These are phyloP conservation scores for Coniosporium tulheliwenetii DNA, from an alignment of 2,329 filamentous ascomycete genomes.

Conservation along the genomic window DNA sequence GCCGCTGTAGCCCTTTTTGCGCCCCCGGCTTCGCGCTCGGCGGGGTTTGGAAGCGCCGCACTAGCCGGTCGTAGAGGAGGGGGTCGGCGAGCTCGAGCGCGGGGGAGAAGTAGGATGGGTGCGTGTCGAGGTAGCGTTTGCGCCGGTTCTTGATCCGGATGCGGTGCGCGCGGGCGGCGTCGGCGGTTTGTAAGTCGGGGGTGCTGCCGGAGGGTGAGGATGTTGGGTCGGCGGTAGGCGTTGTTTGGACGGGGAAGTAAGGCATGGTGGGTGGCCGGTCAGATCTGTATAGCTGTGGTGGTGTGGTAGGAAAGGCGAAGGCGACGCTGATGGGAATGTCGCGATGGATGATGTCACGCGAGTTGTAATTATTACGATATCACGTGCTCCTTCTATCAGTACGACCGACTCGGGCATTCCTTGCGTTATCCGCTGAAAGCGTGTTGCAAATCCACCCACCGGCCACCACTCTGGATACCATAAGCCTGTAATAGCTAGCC, in stretches of 20 bases:
- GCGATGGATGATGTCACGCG: too few species aligned
- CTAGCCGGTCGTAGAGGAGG: constrained; percentile 64
- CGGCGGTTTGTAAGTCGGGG: not conserved
- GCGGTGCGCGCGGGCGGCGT: constrained; percentile 13
- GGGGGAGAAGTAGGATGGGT: constrained; percentile 55
- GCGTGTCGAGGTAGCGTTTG: constrained; percentile 56
- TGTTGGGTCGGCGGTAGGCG: not conserved
- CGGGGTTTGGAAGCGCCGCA: constrained; percentile 61
- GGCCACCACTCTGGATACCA: too few species aligned
- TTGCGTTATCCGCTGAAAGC: too few species aligned
- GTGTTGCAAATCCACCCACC: too few species aligned
- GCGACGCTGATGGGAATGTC: too few species aligned
- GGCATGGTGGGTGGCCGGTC: not conserved
- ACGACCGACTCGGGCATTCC: too few species aligned
- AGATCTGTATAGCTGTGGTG: not conserved
- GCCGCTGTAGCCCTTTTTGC: constrained; percentile 61
- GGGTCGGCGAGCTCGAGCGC: constrained; percentile 57
- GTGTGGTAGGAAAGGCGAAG: not conserved
- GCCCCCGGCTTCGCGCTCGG: constrained; percentile 62
- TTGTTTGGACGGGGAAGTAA: not conserved
- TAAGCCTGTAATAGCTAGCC: too few species aligned
- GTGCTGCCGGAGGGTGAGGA: not conserved
- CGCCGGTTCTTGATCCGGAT: constrained; percentile 59
- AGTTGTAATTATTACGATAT: too few species aligned
- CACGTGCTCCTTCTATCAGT: too few species aligned